These are phyloP conservation scores for Fomitopsis palustris DNA, from an alignment of 1,284 basidiomycete genomes.

Conservation along the genomic window DNA sequence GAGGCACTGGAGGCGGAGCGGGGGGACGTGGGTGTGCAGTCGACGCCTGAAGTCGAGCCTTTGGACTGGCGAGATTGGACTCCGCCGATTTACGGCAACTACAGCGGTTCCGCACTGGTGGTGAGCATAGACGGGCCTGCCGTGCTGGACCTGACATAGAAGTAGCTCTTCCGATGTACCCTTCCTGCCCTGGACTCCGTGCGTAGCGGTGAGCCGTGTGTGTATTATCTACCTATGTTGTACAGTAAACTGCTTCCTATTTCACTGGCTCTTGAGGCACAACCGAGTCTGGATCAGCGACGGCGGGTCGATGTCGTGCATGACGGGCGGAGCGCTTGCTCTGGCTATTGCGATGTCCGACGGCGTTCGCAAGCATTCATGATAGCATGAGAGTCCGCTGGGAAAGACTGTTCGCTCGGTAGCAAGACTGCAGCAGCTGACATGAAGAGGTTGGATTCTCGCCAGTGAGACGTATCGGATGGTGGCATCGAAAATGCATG, in stretches of 20 bases:
- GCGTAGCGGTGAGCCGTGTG: not conserved
- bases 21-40: not conserved
- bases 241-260: not conserved
- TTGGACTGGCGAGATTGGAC: not conserved
- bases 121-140: not conserved
- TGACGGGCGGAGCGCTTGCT: not conserved
- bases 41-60: not conserved
- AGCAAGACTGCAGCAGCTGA: not conserved
- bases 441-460: not conserved
- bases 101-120: not conserved
- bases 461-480: not conserved
- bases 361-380: not conserved
- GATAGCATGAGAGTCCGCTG: not conserved
- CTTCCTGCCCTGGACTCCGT: not conserved
- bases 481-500: not conserved
- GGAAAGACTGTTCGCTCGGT: not conserved
- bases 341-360: too few relatives aligned
- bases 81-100: not conserved
- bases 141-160: not conserved
- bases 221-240: not conserved
- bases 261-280: not conserved
- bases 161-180: not conserved
- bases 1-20: not conserved
- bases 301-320: not conserved
- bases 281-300: not conserved